Conservation (phyloP, 2,329 filamentous ascomycete genomes). For the Fusarium albosuccineum region DNA sequence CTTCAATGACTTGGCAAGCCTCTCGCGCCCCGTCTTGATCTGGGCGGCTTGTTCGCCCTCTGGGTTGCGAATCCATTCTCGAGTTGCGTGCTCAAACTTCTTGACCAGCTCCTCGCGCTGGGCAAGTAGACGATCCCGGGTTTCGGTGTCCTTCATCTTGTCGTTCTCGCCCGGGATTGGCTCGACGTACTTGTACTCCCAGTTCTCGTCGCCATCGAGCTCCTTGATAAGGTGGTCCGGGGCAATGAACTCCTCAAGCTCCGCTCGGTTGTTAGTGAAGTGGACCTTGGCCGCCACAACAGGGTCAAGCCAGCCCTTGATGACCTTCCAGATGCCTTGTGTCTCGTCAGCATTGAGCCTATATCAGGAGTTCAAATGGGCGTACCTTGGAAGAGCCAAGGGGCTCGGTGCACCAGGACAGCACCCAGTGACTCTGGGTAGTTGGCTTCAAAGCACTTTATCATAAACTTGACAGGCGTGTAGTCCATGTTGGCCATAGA, state of each 20-base stretch:
- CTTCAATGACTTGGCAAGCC: slow-evolving; percentile 73
- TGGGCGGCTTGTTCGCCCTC: slow-evolving; percentile 59
- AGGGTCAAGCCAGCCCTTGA: slow-evolving; percentile 95
- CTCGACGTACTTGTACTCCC: slow-evolving; percentile 86
- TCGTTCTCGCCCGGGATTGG: slow-evolving; percentile 82
- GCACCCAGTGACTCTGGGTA: slow-evolving; percentile 93
- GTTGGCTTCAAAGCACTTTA: slow-evolving; percentile 99
- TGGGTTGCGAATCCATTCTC: slow-evolving; percentile 75
- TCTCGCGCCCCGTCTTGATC: slow-evolving; percentile 69
- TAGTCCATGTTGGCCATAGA: slow-evolving; percentile 99
- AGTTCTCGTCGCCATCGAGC: slow-evolving; percentile 87
- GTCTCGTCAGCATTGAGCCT: slow-evolving; percentile 17
- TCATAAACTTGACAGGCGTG: slow-evolving; percentile 97
- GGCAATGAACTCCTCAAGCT: slow-evolving; percentile 83
- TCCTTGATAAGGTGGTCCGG: slow-evolving; percentile 80
- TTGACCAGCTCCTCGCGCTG: slow-evolving; percentile 75
- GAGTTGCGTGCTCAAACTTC: slow-evolving; percentile 80
- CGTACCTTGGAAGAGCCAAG: slow-evolving; percentile 94
- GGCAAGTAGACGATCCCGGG: slow-evolving; percentile 72
- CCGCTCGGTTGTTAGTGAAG: slow-evolving; percentile 86
- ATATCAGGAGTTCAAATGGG: slow-evolving; percentile 39
- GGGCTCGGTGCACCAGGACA: slow-evolving; percentile 94
- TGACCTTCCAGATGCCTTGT: slow-evolving; percentile 92
- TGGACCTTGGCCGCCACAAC: slow-evolving; percentile 95
- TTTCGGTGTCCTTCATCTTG: slow-evolving; percentile 74